Base-by-base conservation (phyloP, 2,329 filamentous ascomycete genomes). In the Fusarium virguliforme region DNA sequence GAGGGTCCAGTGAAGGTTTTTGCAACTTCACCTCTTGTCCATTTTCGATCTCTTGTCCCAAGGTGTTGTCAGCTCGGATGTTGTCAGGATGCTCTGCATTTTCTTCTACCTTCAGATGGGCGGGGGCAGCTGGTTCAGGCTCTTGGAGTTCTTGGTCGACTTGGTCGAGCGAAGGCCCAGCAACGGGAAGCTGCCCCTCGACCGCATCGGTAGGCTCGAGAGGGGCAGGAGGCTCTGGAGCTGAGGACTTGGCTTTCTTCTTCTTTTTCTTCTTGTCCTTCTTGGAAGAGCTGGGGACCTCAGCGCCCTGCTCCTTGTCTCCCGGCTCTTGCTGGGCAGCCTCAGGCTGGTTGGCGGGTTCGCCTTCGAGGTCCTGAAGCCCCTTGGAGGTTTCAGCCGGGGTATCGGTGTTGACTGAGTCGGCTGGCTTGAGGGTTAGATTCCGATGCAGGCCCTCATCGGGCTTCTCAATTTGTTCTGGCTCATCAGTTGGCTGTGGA, bases 201-300 rank as follows among this genome's bases (percentile, higher is more conserved):
- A 32, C 48, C 32, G 22, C 43, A 13, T 59, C 54, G 8, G 15
- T 35, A 41, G 30, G 24, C 35, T 56, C 56, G 3, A 41, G 24
- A 34, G 43, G 46, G 10, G 34, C 12, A 13, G 46, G n/a, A 26
- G 51, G 28, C 12, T 56, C 34, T 26, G 18, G 24, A 35, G 46
- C n/a, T 8, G 40, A 50, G 12, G 58, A 53, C 53, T 62, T 64
- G 37, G 18, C 28, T n/a, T 43, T 50, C 30, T 69, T 70, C 50
- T 74, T 68, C 37, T 68, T 67, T 48, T 68, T 69, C 53, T 74
- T 66, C 50, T 71, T 60, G 40, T 70, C 54, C 51, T 75, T 70
- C 34, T 63, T 67, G 6, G 57, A 58, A 59, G 60, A 6, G 28
- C 12, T 32, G 10, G 7, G 22, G n/a, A 50, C 59, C 34, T 51